Conservation (phyloP, 164 flowering plant genomes). For the Tetracentron sinense region DNA sequence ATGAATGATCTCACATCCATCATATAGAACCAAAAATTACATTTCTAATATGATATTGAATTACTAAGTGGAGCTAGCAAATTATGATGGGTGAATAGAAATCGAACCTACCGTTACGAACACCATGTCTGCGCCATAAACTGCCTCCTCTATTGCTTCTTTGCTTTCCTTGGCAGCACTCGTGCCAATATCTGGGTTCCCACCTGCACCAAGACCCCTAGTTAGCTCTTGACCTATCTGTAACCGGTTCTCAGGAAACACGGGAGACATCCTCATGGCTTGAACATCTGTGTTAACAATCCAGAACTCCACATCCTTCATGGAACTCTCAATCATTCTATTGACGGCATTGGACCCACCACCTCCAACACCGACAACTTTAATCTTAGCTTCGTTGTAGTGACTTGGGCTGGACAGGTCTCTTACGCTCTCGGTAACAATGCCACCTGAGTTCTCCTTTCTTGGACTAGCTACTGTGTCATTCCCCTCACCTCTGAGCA, state of each 20-base stretch:
- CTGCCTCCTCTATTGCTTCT: slow-evolving; percentile 72
- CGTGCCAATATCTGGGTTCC: slow-evolving; percentile 93
- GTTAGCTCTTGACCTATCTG: slow-evolving; percentile 92
- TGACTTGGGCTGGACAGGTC: slow-evolving; percentile 41
- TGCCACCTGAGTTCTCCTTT: slow-evolving; percentile 47
- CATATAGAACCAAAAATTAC: no score
- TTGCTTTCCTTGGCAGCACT: slow-evolving; percentile 96
- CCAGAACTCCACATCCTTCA: slow-evolving; percentile 99
- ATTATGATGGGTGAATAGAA: neutral
- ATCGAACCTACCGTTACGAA: slow-evolving; percentile 73
- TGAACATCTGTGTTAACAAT: slow-evolving; percentile 97
- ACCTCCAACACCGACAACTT: slow-evolving; percentile 97
- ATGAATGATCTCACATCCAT: no score
- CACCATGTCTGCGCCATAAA: slow-evolving; percentile 93
- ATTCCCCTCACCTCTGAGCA: slow-evolving; percentile 76
- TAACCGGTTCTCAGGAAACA: slow-evolving; percentile 68
- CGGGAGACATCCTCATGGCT: slow-evolving; percentile 93
- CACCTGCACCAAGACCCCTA: slow-evolving; percentile 98
- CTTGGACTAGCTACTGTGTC: slow-evolving; percentile 36
- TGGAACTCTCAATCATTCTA: slow-evolving; percentile 91
- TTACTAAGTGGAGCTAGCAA: no score
- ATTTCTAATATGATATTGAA: no score
- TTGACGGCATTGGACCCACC: slow-evolving; percentile 99
- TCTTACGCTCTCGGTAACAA: slow-evolving; percentile 44
- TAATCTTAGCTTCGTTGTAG: slow-evolving; percentile 78